Evolutionary conservation across 176 grass and related monocot species (phyloP).

Genomic region (Urochloa ruziziensis): DNA sequence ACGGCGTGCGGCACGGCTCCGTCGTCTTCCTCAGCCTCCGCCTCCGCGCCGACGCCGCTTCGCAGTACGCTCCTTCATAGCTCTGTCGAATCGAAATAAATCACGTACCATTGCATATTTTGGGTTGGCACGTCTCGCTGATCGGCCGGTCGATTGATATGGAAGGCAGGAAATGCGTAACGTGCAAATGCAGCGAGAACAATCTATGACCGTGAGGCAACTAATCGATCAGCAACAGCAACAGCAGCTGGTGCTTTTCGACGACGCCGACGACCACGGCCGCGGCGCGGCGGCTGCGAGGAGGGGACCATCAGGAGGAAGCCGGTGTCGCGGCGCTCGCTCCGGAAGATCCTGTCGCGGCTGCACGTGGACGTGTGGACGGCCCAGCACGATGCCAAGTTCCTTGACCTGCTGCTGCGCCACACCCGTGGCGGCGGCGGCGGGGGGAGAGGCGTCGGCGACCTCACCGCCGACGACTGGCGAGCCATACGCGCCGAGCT

Average conservation of each 20-base stretch:
- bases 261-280: not conserved
- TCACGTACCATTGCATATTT: too few relatives aligned
- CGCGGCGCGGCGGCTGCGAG: not conserved
- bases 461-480: constrained; percentile 37
- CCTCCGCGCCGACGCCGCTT: constrained; percentile 3
- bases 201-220: not conserved
- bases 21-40: constrained; percentile 50
- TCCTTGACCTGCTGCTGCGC: constrained; percentile 34
- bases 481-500: constrained; percentile 17
- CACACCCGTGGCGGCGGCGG: not conserved
- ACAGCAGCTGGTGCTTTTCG: not conserved
- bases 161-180: constrained; percentile 3
- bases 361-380: constrained; percentile 48
- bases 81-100: too few relatives aligned
- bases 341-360: constrained; percentile 44
- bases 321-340: constrained; percentile 26
- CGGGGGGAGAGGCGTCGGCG: not conserved
- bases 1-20: constrained; percentile 37
- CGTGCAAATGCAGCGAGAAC: not conserved
- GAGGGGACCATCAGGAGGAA: constrained; percentile 3
- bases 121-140: not conserved
- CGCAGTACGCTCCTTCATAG: constrained; percentile 11
- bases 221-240: not conserved
- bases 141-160: not conserved
- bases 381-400: constrained; percentile 36